Evolutionary conservation across 108 stramenopile genomes (phyloP), one percentile per base, ranked within the genome.

Genomic region (Pseudonitzschia multiseries): DNA sequence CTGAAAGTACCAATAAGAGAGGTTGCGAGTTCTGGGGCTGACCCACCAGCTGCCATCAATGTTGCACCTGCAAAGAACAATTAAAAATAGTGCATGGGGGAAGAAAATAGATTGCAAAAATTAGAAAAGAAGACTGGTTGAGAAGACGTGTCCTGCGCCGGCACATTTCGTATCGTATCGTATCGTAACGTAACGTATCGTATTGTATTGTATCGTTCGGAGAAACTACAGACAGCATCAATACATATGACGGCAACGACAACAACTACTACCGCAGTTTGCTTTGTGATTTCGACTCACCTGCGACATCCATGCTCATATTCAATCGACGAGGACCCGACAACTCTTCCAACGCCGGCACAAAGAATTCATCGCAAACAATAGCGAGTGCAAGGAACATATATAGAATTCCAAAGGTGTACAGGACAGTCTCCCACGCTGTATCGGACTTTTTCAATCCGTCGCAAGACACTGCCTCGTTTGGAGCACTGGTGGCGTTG

Each of bases 301-400:
- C 94, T 15, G 94, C 90, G 17, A 95, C 91, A 65, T 95, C 94
- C 85, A 87, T 86, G 65, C 57, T 59, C 9, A 95, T 68, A 69
- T 90, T 83, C 66, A 89, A 36, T 32, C 82, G 75, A 29, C 81
- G 77, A 14, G 77, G 77, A 53, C 72, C 64, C 15, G 82, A 66
- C 72, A 95, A 87, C 67, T 86, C 88, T 74, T 93, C 94, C 68
- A 95, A 79, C 27, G 90, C 87, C 10, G 90, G 89, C 41, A 93
- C 94, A 78, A 95, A 93, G 84, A 89, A 87, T 73, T 91, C 90
- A 66, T 95, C 94, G 33, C 87, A 89, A 20, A 90, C 86, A 71
- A 95, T 86, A 70, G 92, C 94, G 32, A 90, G 78, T 48, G 90
- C 90, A 21, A 91, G 64, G 79, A 95, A 93, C 89, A 89, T 89